Conservation (phyloP, 1,284 basidiomycete genomes). For the Trametes hirsuta region DNA sequence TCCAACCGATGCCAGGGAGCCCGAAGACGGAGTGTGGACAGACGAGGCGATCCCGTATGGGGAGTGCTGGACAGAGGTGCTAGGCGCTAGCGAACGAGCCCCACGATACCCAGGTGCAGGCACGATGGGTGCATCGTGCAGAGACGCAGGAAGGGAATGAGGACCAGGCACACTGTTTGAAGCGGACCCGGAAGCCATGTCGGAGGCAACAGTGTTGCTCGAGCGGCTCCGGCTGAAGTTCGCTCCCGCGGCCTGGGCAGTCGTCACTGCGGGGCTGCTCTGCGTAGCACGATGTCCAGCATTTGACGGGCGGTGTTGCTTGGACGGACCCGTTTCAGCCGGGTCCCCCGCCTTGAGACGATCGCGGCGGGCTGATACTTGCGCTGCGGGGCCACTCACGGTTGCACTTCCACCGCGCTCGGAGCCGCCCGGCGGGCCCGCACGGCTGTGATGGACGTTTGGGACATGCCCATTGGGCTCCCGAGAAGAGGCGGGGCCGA, state of each 20-base stretch:
- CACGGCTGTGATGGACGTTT: not conserved
- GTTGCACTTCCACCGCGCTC: conserved; percentile 1
- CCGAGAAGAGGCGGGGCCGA: not conserved
- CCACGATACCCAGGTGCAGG: conserved; percentile 6
- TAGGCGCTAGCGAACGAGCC: conserved; percentile 1
- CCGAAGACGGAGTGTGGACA: conserved; percentile 5
- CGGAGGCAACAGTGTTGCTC: conserved; percentile 5
- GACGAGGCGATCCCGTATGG: conserved; percentile 1
- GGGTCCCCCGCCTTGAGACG: not conserved
- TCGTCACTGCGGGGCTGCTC: conserved; percentile 3
- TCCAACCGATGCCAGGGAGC: not conserved
- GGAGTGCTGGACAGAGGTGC: conserved; percentile 8
- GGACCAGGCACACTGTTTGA: not conserved
- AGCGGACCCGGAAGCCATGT: not conserved
- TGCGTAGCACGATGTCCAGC: conserved; percentile 8
- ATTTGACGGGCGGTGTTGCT: conserved; percentile 5
- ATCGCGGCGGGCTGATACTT: not conserved
- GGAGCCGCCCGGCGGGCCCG: not conserved
- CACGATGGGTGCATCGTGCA: not conserved
- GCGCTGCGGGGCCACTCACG: conserved; percentile 1
- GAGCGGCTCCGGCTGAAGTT: conserved; percentile 11
- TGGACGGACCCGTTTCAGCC: not conserved
- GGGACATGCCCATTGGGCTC: not conserved
- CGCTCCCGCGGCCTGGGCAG: conserved; percentile 11
- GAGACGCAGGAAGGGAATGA: conserved; percentile 3